Base-by-base conservation (phyloP, 352 stramenopile genomes). In the Pythium dissimile region DNA sequence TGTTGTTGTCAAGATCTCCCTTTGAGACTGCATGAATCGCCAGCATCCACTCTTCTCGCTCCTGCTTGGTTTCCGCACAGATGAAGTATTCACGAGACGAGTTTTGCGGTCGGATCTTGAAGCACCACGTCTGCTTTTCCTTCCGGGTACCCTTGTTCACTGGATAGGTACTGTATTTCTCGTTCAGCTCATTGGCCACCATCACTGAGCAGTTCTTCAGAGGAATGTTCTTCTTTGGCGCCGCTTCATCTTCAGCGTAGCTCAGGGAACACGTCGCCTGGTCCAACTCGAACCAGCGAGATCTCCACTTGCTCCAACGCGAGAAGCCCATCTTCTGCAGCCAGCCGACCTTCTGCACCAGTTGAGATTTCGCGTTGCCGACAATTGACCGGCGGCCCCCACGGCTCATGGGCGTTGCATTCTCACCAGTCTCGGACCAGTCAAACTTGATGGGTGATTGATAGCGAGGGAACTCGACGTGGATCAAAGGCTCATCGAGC, bases 31-130 rank as follows among this genome's bases (percentile, higher is more conserved):
- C 86, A 34, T 85, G 75, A 41, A 94, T 92, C 2, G 84, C 84
- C 27, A 91, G 69, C 85, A 95, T 93, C 85, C 85, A 95, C 56
- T 92, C 85, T 52, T 95, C 85, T n/a, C 85, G 85, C 51, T 92
- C 81, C 71, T 95, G 85, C 65, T 95, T 95, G 1, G 85, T 95
- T 42, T 91, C 81, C 10, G 85, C 83, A 39, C 71, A 80, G 62
- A 95, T 91, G 56, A 92, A 84, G 58, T 92, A 94, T 32, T 92
- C 81, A 35, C 81, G 77, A 20, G 75, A 87, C 44, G 80, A 91
- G 48, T 83, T 88, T 54, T 80, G 74, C 5, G 80, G 78, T 3
- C 74, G 73, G 27, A 94, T 78, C 48, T 95, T 95, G 54, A 95
- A 95, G 55, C 85, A 92, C 69, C 72, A 95, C 18, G 83, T 95